Evolutionary conservation across 2,329 filamentous ascomycete genomes (phyloP).

Genomic region (Penicillium sp.): DNA sequence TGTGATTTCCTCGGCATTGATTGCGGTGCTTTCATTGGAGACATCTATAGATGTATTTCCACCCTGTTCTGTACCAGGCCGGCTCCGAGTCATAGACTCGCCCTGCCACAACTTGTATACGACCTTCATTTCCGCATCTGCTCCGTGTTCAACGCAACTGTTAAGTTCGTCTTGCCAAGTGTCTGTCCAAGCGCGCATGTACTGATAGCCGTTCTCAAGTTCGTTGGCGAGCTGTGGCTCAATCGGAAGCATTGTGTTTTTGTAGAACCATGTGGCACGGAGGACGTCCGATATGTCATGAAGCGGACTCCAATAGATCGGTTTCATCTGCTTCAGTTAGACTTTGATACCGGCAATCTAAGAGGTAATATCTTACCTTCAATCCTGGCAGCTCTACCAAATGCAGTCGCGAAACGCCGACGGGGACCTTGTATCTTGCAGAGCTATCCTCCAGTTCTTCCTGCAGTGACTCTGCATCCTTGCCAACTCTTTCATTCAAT

Average conservation of each 20-base stretch:
- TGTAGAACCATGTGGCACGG: conserved; percentile 95
- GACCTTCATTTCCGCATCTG: conserved; percentile 86
- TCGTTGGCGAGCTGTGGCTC: conserved; percentile 84
- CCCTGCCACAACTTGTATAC: conserved; percentile 76
- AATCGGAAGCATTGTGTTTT: conserved; percentile 87
- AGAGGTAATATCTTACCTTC: conserved; percentile 27
- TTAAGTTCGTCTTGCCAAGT: conserved; percentile 90
- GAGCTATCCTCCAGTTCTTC: conserved; percentile 25
- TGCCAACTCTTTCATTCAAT: background rate
- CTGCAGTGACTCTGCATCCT: conserved; percentile 7
- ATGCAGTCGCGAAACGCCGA: conserved; percentile 86
- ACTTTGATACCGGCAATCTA: background rate
- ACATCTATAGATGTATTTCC: conserved; percentile 19
- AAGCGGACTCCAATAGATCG: conserved; percentile 95
- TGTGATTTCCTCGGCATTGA: conserved; percentile 20
- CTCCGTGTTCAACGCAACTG: conserved; percentile 85
- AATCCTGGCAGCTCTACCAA: conserved; percentile 77
- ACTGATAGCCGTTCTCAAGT: conserved; percentile 83
- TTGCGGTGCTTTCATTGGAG: conserved; percentile 14
- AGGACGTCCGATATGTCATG: conserved; percentile 81
- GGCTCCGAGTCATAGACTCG: conserved; percentile 31
- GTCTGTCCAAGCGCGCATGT: conserved; percentile 81
- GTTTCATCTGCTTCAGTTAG: conserved; percentile 66
- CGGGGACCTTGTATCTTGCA: conserved; percentile 61
- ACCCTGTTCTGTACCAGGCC: conserved; percentile 35